A percentile compares a stretch with the other conserved stretches of the same genome.
Conservation (phyloP, 805 yeast genomes). For the Saturnispora sanitii region DNA sequence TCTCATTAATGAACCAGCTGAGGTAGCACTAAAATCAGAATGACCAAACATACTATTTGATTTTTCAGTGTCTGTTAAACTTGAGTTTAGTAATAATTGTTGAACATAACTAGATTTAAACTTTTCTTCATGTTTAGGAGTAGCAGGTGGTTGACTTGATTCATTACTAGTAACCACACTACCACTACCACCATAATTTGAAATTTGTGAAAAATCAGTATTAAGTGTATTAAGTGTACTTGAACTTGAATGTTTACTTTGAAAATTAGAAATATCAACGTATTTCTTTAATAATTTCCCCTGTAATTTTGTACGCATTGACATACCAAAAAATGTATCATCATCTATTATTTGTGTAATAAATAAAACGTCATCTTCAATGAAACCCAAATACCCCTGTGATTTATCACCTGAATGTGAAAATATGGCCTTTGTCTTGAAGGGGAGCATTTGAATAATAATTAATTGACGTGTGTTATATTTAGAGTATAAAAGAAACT, state of each 20-base stretch:
- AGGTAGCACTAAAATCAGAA: conserved; percentile 78
- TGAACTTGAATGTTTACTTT: conserved; percentile 7
- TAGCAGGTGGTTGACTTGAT: conserved; percentile 23
- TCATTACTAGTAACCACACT: neutral
- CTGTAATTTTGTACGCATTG: conserved; percentile 67
- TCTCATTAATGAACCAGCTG: conserved; percentile 77
- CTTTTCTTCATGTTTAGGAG: conserved; percentile 27
- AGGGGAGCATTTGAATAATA: conserved; percentile 11
- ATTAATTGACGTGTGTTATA: too few relatives aligned
- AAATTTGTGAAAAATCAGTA: conserved; percentile 9
- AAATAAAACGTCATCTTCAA: conserved; percentile 88
- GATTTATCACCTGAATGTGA: conserved; percentile 93
- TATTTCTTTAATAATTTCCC: conserved; percentile 87
- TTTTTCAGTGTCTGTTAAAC: conserved; percentile 25
- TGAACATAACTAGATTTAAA: conserved; percentile 21
- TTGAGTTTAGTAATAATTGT: conserved; percentile 22
- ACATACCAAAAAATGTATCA: conserved; percentile 83
- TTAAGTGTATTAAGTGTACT: conserved; percentile 10
- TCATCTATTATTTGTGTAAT: conserved; percentile 73
- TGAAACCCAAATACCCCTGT: conserved; percentile 74
- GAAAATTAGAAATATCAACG: conserved; percentile 36
- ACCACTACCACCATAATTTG: conserved; percentile 4
- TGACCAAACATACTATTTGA: conserved; percentile 38
- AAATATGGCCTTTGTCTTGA: conserved; percentile 49
- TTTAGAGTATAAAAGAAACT: neutral